phyloP scores from a whole-genome alignment of 805 yeast species.

The Starmerella gropengiesseri region DNA sequence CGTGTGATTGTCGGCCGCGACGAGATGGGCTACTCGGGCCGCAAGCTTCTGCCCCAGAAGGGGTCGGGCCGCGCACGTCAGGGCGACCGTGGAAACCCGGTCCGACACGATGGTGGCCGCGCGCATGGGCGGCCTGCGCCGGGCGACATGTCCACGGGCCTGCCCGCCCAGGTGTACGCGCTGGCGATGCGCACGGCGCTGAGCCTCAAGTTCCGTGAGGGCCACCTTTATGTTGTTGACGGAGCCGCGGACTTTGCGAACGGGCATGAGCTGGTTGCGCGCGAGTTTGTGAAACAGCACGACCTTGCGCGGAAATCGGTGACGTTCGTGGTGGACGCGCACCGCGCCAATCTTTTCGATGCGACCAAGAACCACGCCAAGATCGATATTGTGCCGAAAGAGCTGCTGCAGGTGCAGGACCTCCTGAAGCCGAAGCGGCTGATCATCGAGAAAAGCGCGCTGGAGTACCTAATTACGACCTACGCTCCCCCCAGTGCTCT shows the following conservation, averaged over 20 bases:
- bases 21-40: slow-evolving; percentile 74
- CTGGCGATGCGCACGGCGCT: slow-evolving; percentile 73
- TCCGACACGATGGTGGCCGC: slow-evolving; percentile 75
- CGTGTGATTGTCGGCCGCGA: slow-evolving; percentile 78
- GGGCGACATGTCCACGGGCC: slow-evolving; percentile 69
- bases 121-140: slow-evolving; percentile 89
- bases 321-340: slow-evolving; percentile 56
- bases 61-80: slow-evolving; percentile 92
- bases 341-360: slow-evolving; percentile 48
- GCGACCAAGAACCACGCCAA: slow-evolving; percentile 45
- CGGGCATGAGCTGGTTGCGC: slow-evolving; percentile 36
- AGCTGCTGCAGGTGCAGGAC: slow-evolving; percentile 74
- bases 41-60: slow-evolving; percentile 77
- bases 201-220: slow-evolving; percentile 66
- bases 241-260: slow-evolving; percentile 32
- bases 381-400: slow-evolving; percentile 59
- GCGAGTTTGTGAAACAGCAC: slow-evolving; percentile 41
- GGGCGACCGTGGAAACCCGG: slow-evolving; percentile 94
- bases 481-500: slow-evolving; percentile 14
- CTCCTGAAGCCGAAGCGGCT: slow-evolving; percentile 67
- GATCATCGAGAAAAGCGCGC: slow-evolving; percentile 59
- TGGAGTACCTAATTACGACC: slow-evolving; percentile 42
- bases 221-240: slow-evolving; percentile 62
- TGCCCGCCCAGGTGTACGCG: slow-evolving; percentile 63
- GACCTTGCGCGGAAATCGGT: slow-evolving; percentile 28